Conservation (phyloP, 176 grass and related monocot species). For the Juncus effusus region DNA sequence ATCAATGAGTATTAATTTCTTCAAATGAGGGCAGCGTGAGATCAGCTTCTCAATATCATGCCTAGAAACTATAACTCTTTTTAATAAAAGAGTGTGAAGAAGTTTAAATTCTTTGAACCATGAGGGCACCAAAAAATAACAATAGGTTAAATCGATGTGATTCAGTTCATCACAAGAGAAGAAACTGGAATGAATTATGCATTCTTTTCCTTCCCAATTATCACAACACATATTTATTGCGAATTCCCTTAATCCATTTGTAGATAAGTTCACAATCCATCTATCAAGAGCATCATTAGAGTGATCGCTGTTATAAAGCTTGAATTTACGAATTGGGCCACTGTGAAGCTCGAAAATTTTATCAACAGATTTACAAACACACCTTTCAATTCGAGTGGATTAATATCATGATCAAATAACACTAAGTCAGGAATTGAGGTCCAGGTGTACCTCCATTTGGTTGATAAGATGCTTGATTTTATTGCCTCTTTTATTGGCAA, state of each 20-base stretch:
- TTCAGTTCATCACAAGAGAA: neutral
- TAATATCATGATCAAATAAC: neutral
- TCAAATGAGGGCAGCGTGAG: neutral
- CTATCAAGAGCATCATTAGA: neutral
- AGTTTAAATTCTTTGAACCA: neutral
- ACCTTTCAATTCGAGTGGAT: neutral
- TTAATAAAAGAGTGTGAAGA: neutral
- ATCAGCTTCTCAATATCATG: neutral
- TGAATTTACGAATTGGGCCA: neutral
- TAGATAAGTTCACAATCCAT: slow-evolving; percentile 9
- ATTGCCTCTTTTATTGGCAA: slow-evolving; percentile 10
- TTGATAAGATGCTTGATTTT: slow-evolving; percentile 5
- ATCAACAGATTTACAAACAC: neutral
- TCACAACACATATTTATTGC: neutral
- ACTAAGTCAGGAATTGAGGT: neutral
- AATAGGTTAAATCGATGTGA: neutral
- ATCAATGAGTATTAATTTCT: neutral
- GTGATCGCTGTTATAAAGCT: neutral
- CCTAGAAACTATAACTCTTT: neutral
- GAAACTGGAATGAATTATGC: too few relatives aligned
- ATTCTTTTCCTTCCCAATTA: too few relatives aligned
- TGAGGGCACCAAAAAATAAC: neutral
- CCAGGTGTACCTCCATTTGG: slow-evolving; percentile 1
- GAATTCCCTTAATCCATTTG: neutral
- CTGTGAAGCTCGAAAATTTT: slow-evolving; percentile 8